phyloP scores from a whole-genome alignment of 2,329 filamentous ascomycete species.

The Pyricularia pennisetigena region DNA sequence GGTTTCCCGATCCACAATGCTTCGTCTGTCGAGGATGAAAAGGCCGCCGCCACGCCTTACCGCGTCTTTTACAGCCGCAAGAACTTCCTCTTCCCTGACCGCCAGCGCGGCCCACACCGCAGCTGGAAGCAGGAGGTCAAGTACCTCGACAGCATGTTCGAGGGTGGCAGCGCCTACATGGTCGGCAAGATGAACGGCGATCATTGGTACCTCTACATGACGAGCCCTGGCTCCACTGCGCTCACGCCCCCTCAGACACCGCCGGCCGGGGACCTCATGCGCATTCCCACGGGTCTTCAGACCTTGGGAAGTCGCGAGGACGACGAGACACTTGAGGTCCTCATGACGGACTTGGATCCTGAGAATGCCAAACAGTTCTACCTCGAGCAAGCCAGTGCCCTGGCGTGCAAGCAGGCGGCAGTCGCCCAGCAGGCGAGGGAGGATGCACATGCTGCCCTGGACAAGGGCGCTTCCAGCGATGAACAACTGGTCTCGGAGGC shows the following conservation, averaged over 20 bases:
- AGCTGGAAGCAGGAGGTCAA: slow-evolving; percentile 97
- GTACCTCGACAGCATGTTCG: slow-evolving; percentile 84
- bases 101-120: slow-evolving; percentile 86
- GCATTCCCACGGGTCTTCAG: slow-evolving; percentile 41
- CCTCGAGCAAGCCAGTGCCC: slow-evolving; percentile 67
- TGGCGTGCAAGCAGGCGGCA: slow-evolving; percentile 71
- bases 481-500: slow-evolving; percentile 42
- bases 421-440: slow-evolving; percentile 55
- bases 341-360: slow-evolving; percentile 63
- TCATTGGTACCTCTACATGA: slow-evolving; percentile 98
- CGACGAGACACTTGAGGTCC: slow-evolving; percentile 68
- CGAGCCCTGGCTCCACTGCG: slow-evolving; percentile 61
- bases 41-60: slow-evolving; percentile 76
- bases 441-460: slow-evolving; percentile 50
- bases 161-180: slow-evolving; percentile 94
- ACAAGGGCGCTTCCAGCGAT: slow-evolving; percentile 50
- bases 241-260: slow-evolving; percentile 75
- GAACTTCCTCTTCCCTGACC: slow-evolving; percentile 93
- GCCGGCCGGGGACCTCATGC: slow-evolving; percentile 29
- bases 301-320: slow-evolving; percentile 31
- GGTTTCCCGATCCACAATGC: slow-evolving; percentile 80
- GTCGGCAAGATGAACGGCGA: slow-evolving; percentile 99
- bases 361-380: slow-evolving; percentile 65
- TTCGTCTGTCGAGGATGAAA: slow-evolving; percentile 53
- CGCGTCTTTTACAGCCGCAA: slow-evolving; percentile 98